Evolutionary conservation across 768 basidiomycete genomes (phyloP).

Genomic region (Amanita jacksonii): DNA sequence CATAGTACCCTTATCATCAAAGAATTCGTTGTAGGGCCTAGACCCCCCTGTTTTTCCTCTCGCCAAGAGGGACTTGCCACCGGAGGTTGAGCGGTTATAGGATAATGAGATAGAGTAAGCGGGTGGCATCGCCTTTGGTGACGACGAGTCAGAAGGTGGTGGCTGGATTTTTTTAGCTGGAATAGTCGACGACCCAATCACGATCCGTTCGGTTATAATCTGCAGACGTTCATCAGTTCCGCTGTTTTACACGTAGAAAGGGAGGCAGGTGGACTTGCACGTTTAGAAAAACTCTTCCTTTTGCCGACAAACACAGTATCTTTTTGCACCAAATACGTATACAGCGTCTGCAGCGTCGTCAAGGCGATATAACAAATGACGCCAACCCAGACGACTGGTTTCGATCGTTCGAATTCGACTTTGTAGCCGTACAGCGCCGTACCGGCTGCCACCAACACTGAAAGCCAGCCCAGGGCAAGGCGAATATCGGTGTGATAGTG

Average conservation of each 20-base stretch:
- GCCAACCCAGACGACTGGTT: slow-evolving; percentile 70
- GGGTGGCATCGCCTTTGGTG: slow-evolving; percentile 32
- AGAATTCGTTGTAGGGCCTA: slow-evolving; percentile 61
- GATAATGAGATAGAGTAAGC: slow-evolving; percentile 57
- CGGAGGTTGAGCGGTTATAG: slow-evolving; percentile 73
- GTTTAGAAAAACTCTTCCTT: slow-evolving; percentile 82
- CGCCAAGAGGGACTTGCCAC: slow-evolving; percentile 78
- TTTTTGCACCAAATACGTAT: slow-evolving; percentile 81
- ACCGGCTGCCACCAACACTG: slow-evolving; percentile 71
- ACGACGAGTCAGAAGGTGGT: slow-evolving; percentile 15
- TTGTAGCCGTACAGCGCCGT: slow-evolving; percentile 84
- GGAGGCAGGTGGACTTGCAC: slow-evolving; percentile 40
- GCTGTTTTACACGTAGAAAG: too few relatives aligned
- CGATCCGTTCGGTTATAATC: slow-evolving; percentile 89
- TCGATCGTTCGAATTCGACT: slow-evolving; percentile 83
- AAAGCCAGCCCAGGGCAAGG: slow-evolving; percentile 78
- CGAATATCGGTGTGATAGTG: slow-evolving; percentile 85
- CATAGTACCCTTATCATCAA: slow-evolving; percentile 73
- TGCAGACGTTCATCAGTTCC: too few relatives aligned
- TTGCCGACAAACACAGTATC: slow-evolving; percentile 82
- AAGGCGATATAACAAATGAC: slow-evolving; percentile 63
- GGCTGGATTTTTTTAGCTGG: slow-evolving; percentile 35
- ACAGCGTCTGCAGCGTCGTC: slow-evolving; percentile 63
- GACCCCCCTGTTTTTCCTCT: slow-evolving; percentile 52
- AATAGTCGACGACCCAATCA: slow-evolving; percentile 57